Evolutionary conservation across 2,329 filamentous ascomycete genomes (phyloP).

Genomic region (Sordariomycetes sp.): DNA sequence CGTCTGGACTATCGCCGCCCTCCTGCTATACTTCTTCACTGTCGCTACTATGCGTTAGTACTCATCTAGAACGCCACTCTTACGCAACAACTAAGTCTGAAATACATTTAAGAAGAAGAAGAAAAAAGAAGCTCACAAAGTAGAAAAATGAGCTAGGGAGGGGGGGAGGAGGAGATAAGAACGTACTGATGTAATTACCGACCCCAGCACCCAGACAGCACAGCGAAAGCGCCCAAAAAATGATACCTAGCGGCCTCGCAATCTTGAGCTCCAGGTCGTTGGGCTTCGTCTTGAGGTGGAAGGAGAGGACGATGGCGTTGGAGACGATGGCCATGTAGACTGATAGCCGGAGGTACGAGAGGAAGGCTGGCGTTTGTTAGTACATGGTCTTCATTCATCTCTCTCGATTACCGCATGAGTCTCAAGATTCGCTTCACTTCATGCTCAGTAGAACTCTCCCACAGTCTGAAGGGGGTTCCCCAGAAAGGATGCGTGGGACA

Average conservation of each 20-base stretch:
- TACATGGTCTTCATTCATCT: not conserved
- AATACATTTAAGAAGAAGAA: not conserved
- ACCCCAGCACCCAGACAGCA: slow-evolving; percentile 66
- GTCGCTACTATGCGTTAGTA: slow-evolving; percentile 31
- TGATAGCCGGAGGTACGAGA: slow-evolving; percentile 80
- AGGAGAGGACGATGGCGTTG: slow-evolving; percentile 82
- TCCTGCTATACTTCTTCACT: slow-evolving; percentile 66
- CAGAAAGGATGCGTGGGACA: not conserved
- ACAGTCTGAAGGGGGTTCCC: not conserved
- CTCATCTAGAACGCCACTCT: not conserved
- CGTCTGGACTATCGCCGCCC: slow-evolving; percentile 75
- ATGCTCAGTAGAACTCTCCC: not conserved
- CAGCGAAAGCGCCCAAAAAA: slow-evolving; percentile 78
- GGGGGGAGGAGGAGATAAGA: no score
- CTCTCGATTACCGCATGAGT: not conserved
- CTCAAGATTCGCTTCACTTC: not conserved
- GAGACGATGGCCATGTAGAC: slow-evolving; percentile 86
- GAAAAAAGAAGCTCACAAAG: not conserved
- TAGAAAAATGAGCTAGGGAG: not conserved
- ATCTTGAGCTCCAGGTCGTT: slow-evolving; percentile 58
- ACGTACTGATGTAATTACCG: slow-evolving; percentile 70
- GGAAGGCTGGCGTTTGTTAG: slow-evolving; percentile 40
- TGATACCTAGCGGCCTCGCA: slow-evolving; percentile 68
- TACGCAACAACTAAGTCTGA: not conserved
- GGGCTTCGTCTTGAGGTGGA: slow-evolving; percentile 71